These are phyloP conservation scores for Amaranthus hypochondriacus DNA, from an alignment of 148 eudicot genomes.

Conservation along the genomic window DNA sequence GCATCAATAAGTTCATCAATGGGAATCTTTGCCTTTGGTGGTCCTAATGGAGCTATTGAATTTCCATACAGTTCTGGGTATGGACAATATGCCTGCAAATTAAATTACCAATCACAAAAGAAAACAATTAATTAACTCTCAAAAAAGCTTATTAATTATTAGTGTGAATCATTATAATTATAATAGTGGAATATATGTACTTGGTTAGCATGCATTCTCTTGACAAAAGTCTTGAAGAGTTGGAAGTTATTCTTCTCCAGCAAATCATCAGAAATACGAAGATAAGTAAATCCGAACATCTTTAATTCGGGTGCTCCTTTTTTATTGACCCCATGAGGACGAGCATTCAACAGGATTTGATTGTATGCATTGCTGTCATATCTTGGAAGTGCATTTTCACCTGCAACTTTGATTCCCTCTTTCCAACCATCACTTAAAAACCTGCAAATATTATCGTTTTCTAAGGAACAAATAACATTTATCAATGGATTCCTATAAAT, in stretches of 20 bases:
- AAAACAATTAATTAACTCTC: not conserved
- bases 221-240: constrained; percentile 55
- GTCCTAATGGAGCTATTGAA: constrained; percentile 29
- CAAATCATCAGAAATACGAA: constrained; percentile 57
- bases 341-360: constrained; percentile 57
- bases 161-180: no score
- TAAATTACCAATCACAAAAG: not conserved
- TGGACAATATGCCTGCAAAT: constrained; percentile 35
- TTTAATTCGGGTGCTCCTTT: constrained; percentile 31
- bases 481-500: no score
- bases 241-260: constrained; percentile 61
- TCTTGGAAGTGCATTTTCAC: constrained; percentile 75
- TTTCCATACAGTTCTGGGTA: constrained; percentile 38
- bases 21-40: constrained; percentile 49
- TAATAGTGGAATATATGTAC: constrained; percentile 6
- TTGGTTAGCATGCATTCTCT: constrained; percentile 74
- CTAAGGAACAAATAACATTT: no score
- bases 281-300: constrained; percentile 77
- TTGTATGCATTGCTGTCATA: constrained; percentile 59
- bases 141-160: no score
- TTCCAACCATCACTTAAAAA: constrained; percentile 52
- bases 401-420: constrained; percentile 49
- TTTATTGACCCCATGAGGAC: constrained; percentile 50
- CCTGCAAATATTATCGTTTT: constrained; percentile 27
- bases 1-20: constrained; percentile 48